Base-by-base conservation (phyloP, 2,329 filamentous ascomycete species). In the Pseudocercospora macadamiae region DNA sequence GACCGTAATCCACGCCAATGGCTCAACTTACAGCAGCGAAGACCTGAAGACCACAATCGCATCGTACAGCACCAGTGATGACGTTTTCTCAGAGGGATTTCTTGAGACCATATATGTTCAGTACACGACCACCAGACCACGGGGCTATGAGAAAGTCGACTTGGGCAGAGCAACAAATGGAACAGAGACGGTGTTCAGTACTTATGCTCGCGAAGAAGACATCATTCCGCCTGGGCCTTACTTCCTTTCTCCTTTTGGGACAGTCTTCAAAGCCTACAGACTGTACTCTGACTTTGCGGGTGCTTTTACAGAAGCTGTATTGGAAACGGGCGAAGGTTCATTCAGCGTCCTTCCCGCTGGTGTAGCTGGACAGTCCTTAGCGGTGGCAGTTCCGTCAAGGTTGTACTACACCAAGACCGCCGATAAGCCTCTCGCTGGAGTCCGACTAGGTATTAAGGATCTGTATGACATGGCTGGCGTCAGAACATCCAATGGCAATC, bases 381-480 rank as follows among this genome's bases (percentile, higher is more conserved):
- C 75, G 28, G 75, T 80, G 49, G 79, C 75, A 3, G 86, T 88
- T 0, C 85, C 85, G 3, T 87, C 84, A 5, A 78, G 86, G 8
- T 74, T 88, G 0, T 87, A 87, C 73, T 85, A 77, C 71, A 80
- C 77, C 2, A 80, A 77, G 45, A 83, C 81, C 0, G 66, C 71
- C 0, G 75, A 78, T n/a, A 80, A 83, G 66, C 85, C 85, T 0
- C 75, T 89, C 0, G 82, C 83, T 4, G 86, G 86, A 16, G 79
- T 86, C 3, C 79, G 86, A 16, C 70, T 88, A 0, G 85, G 80
- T 0, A 77, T 88, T 55, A 89, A 89, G 69, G 86, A 89, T 63
- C 83, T 87, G 47, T 85, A 80, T 65, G 77, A 86, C 61, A 71
- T 88, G 36, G 77, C 79, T 19, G 86, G 86, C 1, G 70, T 86